These are phyloP conservation scores for Zygosaccharomyces rouxii DNA, from an alignment of 805 yeast genomes.

Conservation along the genomic window DNA sequence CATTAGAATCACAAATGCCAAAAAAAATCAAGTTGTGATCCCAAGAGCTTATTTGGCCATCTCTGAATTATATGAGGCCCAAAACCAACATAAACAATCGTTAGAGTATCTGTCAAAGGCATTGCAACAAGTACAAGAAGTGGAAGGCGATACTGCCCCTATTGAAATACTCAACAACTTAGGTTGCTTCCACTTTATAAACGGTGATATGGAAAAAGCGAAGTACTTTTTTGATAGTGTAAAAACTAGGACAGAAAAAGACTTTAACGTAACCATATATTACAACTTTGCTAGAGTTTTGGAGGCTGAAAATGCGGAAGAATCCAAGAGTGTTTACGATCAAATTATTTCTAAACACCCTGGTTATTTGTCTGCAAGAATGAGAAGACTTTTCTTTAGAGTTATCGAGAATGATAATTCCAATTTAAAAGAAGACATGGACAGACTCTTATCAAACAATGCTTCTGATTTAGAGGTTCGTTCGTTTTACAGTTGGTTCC, in stretches of 20 bases:
- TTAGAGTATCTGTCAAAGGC: constrained; percentile 59
- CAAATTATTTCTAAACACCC: constrained; percentile 59
- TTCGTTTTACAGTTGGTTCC: constrained; percentile 88
- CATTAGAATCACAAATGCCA: constrained; percentile 53
- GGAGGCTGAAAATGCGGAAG: constrained; percentile 42
- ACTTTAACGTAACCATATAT: constrained; percentile 42
- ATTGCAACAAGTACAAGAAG: constrained; percentile 42
- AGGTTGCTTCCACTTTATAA: constrained; percentile 75
- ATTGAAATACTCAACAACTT: constrained; percentile 71
- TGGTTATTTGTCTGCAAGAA: constrained; percentile 65
- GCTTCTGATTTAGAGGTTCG: constrained; percentile 74
- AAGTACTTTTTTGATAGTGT: constrained; percentile 51
- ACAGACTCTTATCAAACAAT: constrained; percentile 48
- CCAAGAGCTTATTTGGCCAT: constrained; percentile 64
- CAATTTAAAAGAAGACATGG: constrained; percentile 32
- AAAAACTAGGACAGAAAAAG: constrained; percentile 20
- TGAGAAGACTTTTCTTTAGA: constrained; percentile 63
- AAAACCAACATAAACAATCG: constrained; percentile 59
- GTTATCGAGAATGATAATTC: constrained; percentile 40
- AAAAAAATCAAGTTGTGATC: constrained; percentile 51
- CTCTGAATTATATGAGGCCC: constrained; percentile 64
- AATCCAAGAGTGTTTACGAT: constrained; percentile 42
- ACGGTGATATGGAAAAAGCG: constrained; percentile 57
- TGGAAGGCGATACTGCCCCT: constrained; percentile 39
- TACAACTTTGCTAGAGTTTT: constrained; percentile 76